Conservation (phyloP, 1,284 basidiomycete genomes). For the Marasmius tenuissimus region DNA sequence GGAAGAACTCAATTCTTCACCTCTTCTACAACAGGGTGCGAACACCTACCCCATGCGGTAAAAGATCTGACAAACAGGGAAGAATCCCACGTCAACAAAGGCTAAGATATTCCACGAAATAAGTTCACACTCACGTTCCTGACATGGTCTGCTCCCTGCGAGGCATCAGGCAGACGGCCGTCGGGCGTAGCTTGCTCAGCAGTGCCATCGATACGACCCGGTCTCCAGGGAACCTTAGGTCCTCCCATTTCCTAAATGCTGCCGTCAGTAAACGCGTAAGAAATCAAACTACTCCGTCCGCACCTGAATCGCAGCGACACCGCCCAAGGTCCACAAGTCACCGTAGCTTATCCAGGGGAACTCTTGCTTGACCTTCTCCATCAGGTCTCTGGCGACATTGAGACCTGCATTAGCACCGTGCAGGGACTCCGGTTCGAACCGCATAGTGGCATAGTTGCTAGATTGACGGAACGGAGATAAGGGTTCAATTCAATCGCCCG, state of each 20-base stretch:
- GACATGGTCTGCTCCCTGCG: constrained; percentile 84
- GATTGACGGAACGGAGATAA: background rate
- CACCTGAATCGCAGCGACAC: constrained; percentile 81
- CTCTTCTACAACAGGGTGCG: constrained; percentile 4
- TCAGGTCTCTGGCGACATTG: constrained; percentile 76
- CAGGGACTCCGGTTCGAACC: constrained; percentile 82
- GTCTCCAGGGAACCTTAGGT: constrained; percentile 84
- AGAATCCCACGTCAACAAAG: constrained; percentile 1
- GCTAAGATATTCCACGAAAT: background rate
- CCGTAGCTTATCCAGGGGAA: constrained; percentile 93
- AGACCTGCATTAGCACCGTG: constrained; percentile 92
- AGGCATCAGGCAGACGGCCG: constrained; percentile 91
- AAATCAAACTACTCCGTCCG: background rate
- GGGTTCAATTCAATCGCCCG: constrained; percentile 1
- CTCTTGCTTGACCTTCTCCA: constrained; percentile 88
- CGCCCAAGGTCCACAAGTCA: constrained; percentile 92
- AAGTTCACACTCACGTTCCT: constrained; percentile 54
- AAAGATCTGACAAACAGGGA: constrained; percentile 62
- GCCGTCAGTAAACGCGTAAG: background rate
- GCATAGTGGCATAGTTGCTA: constrained; percentile 95
- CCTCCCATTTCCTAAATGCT: constrained; percentile 69
- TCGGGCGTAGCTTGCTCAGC: constrained; percentile 82
- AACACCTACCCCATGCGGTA: constrained; percentile 77
- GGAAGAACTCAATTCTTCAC: constrained; percentile 24
- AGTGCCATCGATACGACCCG: constrained; percentile 85